A percentile compares a stretch with the other conserved stretches of the same genome.
phyloP scores from a whole-genome alignment of 2,329 filamentous ascomycete species.

The Penicillium sumatraense region DNA sequence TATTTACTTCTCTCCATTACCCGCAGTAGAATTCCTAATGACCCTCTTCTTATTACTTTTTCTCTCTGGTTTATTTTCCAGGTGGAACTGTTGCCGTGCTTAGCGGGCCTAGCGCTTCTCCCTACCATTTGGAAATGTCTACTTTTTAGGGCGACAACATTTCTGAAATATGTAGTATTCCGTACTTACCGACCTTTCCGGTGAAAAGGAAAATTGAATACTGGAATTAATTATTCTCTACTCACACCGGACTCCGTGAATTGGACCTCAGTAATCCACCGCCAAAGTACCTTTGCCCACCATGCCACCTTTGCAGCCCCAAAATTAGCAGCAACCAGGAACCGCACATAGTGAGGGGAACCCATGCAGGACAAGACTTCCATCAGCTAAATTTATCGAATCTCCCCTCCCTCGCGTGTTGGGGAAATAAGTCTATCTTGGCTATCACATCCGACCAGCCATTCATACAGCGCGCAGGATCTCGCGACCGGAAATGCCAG shows the following conservation, averaged over 20 bases:
- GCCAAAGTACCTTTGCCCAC: conserved; percentile 9
- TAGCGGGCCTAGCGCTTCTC: neutral
- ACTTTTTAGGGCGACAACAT: neutral
- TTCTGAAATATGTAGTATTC: neutral
- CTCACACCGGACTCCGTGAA: neutral
- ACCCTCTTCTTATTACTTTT: neutral
- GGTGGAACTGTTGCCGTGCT: neutral
- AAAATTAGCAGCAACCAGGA: neutral
- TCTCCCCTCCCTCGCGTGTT: neutral
- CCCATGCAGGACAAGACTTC: neutral
- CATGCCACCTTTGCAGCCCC: neutral
- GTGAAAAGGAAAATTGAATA: neutral
- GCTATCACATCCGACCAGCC: conserved; percentile 4
- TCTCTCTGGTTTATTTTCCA: neutral
- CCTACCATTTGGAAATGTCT: neutral
- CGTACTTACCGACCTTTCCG: neutral
- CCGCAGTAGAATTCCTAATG: neutral
- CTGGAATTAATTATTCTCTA: neutral
- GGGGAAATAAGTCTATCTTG: neutral
- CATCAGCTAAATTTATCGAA: conserved; percentile 4
- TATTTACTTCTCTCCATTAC: neutral
- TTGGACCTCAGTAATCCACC: neutral
- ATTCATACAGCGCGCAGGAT: neutral
- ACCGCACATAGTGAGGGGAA: neutral
- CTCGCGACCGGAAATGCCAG: neutral